Base-by-base conservation (phyloP, 2,329 filamentous ascomycete genomes). In the Rosellinia necatrix region DNA sequence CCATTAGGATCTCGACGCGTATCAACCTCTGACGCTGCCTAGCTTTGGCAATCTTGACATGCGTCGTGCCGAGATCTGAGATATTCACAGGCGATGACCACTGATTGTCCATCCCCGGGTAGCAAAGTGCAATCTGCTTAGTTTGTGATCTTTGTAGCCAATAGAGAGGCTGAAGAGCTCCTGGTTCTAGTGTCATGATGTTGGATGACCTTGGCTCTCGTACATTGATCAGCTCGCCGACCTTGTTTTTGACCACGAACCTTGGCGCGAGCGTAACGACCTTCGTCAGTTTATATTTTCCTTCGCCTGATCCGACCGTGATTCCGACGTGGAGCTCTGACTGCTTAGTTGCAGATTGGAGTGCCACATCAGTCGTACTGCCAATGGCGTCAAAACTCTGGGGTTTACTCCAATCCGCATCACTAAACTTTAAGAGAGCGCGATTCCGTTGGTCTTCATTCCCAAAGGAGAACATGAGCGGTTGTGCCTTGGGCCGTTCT, bases 21-120 rank as follows among this genome's bases (percentile, higher is more conserved):
- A 97, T 84, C 8, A 99, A 82, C 61, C 87, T 88, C 71, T 99
- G 96, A 34, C 92, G 85, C 73, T 97, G 91, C 12, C 92, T 91
- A 37, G 89, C 85, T 74, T 92, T 96, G 17, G 93, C 90, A 56
- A 99, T 83, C 76, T 99, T 99, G 72, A 99, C 84, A 71, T 99
- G 91, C 0, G 91, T 88, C 12, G 89, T 96, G 17, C 94, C 94
- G 38, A 97, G 82, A 68, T 97, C 94, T 0, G 92, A 92, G 67
- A 99, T 97, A 70, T 96, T 96, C 79, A 99, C 97, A 0, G 94
- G 92, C 10, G 94, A 94, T 0, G 93, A 96, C 94, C 94, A 99
- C 65, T 94, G 91, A 69, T 96, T 97, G 75, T 96, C 96, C 41
- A 97, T 85, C 0, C 93, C 94, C 0, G 92, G 90, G 71, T 96